These are phyloP conservation scores for Euryodendron excelsum DNA, from an alignment of 148 eudicot genomes.

Conservation along the genomic window DNA sequence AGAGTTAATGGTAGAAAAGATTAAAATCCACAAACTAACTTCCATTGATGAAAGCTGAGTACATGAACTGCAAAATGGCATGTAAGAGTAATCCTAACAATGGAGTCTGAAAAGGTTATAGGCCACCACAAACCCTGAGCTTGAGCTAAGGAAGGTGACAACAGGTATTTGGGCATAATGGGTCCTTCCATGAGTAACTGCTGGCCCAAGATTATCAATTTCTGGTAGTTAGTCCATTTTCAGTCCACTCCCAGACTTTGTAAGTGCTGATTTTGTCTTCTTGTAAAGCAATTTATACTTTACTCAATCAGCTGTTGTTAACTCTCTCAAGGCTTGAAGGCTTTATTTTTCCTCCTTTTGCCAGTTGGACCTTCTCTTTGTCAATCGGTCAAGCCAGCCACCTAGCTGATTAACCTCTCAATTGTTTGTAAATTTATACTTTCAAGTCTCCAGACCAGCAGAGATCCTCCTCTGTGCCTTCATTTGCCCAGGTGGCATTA, in stretches of 20 bases:
- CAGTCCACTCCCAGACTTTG: neutral
- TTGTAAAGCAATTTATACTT: neutral
- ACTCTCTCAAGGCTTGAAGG: neutral
- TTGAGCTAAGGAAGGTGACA: neutral
- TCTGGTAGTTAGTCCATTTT: neutral
- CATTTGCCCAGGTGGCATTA: neutral
- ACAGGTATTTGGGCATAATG: neutral
- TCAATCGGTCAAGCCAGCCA: neutral
- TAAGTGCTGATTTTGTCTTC: too few species aligned
- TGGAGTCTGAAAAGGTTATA: neutral
- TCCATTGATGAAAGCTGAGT: neutral
- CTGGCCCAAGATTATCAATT: neutral
- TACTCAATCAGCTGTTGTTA: neutral
- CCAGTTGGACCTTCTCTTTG: neutral
- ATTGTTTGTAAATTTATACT: neutral
- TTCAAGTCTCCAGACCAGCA: neutral
- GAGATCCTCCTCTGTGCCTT: neutral
- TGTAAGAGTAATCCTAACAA: neutral
- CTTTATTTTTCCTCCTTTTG: neutral
- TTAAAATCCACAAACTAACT: neutral
- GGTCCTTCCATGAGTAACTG: neutral
- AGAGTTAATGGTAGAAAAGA: neutral
- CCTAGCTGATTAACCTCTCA: neutral
- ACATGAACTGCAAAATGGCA: neutral
- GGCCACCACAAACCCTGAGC: neutral